These are phyloP conservation scores for Angophora floribunda DNA, from an alignment of 345 rosid genomes.

Conservation along the genomic window DNA sequence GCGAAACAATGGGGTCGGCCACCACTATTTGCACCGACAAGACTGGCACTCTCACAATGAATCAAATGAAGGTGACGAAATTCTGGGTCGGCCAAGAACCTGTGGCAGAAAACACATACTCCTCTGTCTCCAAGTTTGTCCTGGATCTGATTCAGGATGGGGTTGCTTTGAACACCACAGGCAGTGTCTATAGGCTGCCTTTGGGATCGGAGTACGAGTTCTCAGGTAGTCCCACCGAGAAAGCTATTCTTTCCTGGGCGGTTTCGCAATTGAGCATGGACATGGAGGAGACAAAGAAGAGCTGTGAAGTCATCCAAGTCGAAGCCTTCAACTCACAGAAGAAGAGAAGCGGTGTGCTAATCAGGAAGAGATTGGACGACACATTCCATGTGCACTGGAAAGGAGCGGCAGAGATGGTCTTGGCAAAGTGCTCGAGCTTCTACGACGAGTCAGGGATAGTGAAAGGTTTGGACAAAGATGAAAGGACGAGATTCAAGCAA, in stretches of 20 bases:
- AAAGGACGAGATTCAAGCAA: slow-evolving; percentile 21
- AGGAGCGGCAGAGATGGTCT: slow-evolving; percentile 74
- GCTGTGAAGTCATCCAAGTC: slow-evolving; percentile 27
- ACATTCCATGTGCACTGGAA: slow-evolving; percentile 56
- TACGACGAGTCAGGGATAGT: slow-evolving; percentile 32
- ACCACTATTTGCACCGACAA: slow-evolving; percentile 66
- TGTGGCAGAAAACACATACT: neutral
- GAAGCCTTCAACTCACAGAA: slow-evolving; percentile 67
- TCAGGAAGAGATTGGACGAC: slow-evolving; percentile 20
- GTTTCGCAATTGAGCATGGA: slow-evolving; percentile 25
- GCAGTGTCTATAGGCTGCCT: slow-evolving; percentile 23
- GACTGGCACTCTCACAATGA: slow-evolving; percentile 72
- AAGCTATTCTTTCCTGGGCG: slow-evolving; percentile 70
- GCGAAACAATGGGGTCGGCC: slow-evolving; percentile 85
- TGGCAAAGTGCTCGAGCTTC: slow-evolving; percentile 56
- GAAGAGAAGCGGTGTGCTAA: slow-evolving; percentile 53
- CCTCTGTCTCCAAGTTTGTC: slow-evolving; percentile 20
- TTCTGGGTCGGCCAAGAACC: slow-evolving; percentile 48
- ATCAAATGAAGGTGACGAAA: slow-evolving; percentile 56
- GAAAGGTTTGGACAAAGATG: slow-evolving; percentile 10
- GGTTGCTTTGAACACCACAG: slow-evolving; percentile 56
- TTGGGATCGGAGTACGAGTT: slow-evolving; percentile 25
- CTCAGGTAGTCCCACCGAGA: slow-evolving; percentile 67
- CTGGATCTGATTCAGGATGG: slow-evolving; percentile 47
- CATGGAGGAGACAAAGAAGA: slow-evolving; percentile 22